These are phyloP conservation scores for Beauveria asiatica DNA, from an alignment of 2,329 filamentous ascomycete genomes.

Conservation along the genomic window DNA sequence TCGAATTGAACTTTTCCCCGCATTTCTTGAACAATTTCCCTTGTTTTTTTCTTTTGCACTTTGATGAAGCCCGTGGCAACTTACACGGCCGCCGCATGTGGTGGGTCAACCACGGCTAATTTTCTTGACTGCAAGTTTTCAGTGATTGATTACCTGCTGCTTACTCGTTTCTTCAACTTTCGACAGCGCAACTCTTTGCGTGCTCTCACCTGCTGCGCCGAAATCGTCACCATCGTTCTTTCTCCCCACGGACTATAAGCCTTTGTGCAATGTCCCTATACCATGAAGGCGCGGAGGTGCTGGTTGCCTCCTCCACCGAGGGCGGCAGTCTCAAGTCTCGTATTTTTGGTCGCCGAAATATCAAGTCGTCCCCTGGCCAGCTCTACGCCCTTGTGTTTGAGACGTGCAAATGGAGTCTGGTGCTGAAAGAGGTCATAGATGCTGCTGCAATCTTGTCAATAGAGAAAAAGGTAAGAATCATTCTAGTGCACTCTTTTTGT, in stretches of 20 bases:
- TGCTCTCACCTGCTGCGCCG: neutral
- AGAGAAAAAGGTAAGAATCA: conserved; percentile 67
- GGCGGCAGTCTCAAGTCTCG: conserved; percentile 83
- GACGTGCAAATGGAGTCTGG: conserved; percentile 79
- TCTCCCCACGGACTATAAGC: neutral
- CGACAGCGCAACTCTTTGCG: neutral
- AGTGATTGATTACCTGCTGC: neutral
- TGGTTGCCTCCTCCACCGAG: conserved; percentile 43
- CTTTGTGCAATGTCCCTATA: conserved; percentile 75
- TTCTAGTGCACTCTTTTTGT: neutral
- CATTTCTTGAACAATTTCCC: neutral
- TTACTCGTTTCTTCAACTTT: neutral
- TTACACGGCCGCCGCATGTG: conserved; percentile 18
- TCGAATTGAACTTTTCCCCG: neutral
- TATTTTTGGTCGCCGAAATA: conserved; percentile 64
- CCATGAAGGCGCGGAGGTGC: conserved; percentile 73
- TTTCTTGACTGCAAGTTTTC: conserved; percentile 2
- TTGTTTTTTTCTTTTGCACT: neutral
- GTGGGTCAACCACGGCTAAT: conserved; percentile 11
- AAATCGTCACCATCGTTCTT: neutral
- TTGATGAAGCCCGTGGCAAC: neutral
- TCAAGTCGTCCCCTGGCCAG: conserved; percentile 72
- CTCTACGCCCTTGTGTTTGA: conserved; percentile 83
- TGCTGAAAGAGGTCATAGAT: conserved; percentile 87
- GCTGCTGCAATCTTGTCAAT: conserved; percentile 63